Evolutionary conservation across 1,284 basidiomycete genomes (phyloP), one percentile per base, ranked within the genome.

Genomic region (Ceratobasidium sp.): DNA sequence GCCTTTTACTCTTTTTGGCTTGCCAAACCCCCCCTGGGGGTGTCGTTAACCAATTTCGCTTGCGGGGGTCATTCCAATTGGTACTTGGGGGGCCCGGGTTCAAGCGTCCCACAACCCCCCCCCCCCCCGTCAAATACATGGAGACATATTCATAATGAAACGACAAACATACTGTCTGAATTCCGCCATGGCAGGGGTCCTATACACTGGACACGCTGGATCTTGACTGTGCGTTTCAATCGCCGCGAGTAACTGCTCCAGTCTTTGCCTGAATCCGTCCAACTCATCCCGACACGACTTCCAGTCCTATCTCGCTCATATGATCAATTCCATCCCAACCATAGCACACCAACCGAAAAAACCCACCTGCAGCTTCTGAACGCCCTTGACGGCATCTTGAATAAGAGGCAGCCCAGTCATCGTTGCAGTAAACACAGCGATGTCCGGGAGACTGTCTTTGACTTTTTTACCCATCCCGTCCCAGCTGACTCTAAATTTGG

Each of bases 341-440:
- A 29, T 13, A 2, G 25, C 19, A 15, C 1, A 9, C 2, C 8
- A n/a, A 40, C n/a, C n/a, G n/a, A 37, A 29, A 56, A 37, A 37
- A 37, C 46, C 11, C 22, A 59, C 68, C 54, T 59, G 51, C 22
- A 44, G 2, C 19, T 6, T 2, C 8, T 59, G 52, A 6, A 70
- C 49, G 15, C 52, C 29, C 17, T 46, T 25, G 2, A 59, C 25
- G 6, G 40, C 68, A 2, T 70, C 68, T 29, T 54, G 32, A 59
- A 70, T 32, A n/a, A 56, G n/a, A 44, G 68, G 44, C 32, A 54
- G 19, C 4, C 32, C 67, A 11, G 65, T 49, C 65, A 67, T 67
- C 11, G 65, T 67, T 2, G 65, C 65, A 7, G 49, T 22, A 51
- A 67, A 67, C 22, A 49, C 25, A 8, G 22, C 25, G 11, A 9